Conservation (phyloP, 257 asterid genomes). For the Nyctanthes arbortristis region DNA sequence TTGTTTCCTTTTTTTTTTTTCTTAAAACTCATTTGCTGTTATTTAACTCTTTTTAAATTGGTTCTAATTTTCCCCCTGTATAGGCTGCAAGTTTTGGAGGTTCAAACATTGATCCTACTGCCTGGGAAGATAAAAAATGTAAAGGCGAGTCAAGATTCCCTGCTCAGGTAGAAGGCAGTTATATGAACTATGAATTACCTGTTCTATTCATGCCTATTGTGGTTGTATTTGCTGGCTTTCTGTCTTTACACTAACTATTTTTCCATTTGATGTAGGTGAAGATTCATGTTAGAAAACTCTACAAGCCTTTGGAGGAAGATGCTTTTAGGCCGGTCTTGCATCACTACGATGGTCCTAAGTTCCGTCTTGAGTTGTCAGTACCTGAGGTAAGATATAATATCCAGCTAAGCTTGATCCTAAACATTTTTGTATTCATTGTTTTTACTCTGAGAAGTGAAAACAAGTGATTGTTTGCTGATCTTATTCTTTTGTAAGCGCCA, state of each 20-base stretch:
- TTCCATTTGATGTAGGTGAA: conserved; percentile 55
- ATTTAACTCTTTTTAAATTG: conserved; percentile 8
- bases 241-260: conserved; percentile 15
- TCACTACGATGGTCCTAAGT: conserved; percentile 98
- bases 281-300: conserved; percentile 73
- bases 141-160: conserved; percentile 99
- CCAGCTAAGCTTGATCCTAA: background rate
- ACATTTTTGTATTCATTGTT: no score
- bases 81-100: conserved; percentile 97
- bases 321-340: conserved; percentile 96
- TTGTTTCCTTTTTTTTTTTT: no score
- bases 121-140: conserved; percentile 99
- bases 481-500: no score
- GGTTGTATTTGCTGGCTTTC: background rate
- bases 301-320: conserved; percentile 94
- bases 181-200: background rate
- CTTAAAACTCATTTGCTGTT: no score
- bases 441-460: no score
- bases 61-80: conserved; percentile 3
- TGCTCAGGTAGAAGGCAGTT: conserved; percentile 67
- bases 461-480: no score
- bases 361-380: conserved; percentile 92
- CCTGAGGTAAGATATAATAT: conserved; percentile 70
- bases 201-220: background rate
- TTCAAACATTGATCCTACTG: conserved; percentile 94